Evolutionary conservation across 2,329 filamentous ascomycete species (phyloP).

Genomic region (Fusarium subglutinans): DNA sequence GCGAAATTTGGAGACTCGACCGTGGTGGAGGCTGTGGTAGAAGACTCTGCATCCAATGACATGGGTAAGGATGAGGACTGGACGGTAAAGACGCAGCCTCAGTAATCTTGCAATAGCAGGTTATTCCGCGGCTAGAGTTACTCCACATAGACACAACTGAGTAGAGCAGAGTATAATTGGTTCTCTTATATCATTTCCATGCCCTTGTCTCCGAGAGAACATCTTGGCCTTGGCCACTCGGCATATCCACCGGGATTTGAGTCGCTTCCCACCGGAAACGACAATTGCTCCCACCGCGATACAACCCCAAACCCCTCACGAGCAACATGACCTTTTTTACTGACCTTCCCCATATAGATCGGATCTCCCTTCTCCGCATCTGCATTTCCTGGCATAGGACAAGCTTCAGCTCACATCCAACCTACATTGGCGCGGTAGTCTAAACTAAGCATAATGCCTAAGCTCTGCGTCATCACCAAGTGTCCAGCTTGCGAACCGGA

Average conservation of each 20-base stretch:
- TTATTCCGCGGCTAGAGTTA: not conserved
- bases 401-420: not conserved
- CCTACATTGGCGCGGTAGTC: not conserved
- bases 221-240: not conserved
- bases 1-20: not conserved
- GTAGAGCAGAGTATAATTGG: not conserved
- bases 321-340: rapidly evolving
- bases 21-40: not conserved
- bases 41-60: not conserved
- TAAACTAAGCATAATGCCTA: not conserved
- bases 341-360: not conserved
- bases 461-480: not conserved
- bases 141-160: rapidly evolving
- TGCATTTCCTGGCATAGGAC: not conserved
- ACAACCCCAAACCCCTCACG: not conserved
- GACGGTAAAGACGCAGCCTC: not conserved
- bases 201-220: not conserved
- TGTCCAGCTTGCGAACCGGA: not conserved
- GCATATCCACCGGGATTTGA: not conserved
- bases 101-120: not conserved
- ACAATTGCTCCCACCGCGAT: not conserved
- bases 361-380: not conserved
- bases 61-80: not conserved
- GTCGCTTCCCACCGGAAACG: not conserved
- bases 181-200: not conserved